Conservation (phyloP, 208 protist genomes). For the Acanthamoeba quina region DNA sequence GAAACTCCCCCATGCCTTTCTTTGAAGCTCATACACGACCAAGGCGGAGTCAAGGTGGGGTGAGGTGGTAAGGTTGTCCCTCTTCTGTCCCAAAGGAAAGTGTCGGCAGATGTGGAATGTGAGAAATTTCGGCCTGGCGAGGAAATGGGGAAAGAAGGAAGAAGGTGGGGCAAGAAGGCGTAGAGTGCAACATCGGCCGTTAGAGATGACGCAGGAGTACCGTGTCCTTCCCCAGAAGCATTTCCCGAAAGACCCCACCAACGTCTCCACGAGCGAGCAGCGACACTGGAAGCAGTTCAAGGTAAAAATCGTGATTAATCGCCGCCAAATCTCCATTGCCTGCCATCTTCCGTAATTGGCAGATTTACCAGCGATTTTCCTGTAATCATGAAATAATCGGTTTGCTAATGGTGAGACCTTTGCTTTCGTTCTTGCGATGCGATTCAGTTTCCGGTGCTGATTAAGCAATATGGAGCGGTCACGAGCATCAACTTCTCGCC, state of each 20-base stretch:
- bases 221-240: neutral
- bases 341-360: neutral
- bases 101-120: neutral
- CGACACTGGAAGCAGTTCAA: constrained; percentile 65
- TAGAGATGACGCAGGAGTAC: constrained; percentile 37
- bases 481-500: constrained; percentile 78
- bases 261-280: neutral
- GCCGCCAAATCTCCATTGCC: neutral
- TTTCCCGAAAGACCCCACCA: neutral
- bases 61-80: too few species aligned
- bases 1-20: too few species aligned
- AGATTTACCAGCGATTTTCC: constrained; percentile 8
- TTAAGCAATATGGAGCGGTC: constrained; percentile 75
- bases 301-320: neutral
- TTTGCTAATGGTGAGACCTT: neutral
- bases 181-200: neutral
- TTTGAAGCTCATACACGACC: too few species aligned
- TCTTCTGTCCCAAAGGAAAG: too few species aligned
- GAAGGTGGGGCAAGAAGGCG: neutral
- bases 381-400: neutral
- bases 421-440: neutral
- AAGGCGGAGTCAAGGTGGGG: too few species aligned
- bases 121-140: neutral
- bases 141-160: neutral
- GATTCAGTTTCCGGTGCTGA: constrained; percentile 59